phyloP scores from a whole-genome alignment of 371 early-diverging fungal species.

The Mucor piriformis region DNA sequence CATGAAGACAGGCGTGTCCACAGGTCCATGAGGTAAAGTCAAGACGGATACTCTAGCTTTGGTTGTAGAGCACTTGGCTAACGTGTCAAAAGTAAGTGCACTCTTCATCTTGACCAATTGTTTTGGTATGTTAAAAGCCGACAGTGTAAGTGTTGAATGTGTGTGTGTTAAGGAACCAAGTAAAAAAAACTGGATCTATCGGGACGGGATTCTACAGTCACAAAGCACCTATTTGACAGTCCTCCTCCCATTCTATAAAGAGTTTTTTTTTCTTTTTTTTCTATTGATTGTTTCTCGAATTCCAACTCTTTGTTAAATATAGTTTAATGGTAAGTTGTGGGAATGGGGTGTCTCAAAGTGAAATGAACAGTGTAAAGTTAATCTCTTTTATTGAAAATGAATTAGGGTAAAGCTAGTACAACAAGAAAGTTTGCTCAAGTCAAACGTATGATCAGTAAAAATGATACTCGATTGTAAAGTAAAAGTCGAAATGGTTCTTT shows the following conservation, averaged over 20 bases:
- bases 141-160: neutral
- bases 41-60: constrained; percentile 86
- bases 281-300: too few species aligned
- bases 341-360: too few species aligned
- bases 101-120: constrained; percentile 25
- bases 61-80: constrained; percentile 85
- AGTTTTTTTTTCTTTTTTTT: too few species aligned
- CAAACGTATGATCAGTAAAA: constrained; percentile 90
- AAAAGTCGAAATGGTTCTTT: neutral
- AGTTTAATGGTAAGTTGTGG: neutral
- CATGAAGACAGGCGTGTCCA: constrained; percentile 95
- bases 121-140: neutral
- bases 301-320: neutral
- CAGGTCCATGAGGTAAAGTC: constrained; percentile 83
- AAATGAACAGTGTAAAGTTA: too few species aligned
- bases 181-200: neutral
- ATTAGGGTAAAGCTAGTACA: constrained; percentile 87
- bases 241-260: too few species aligned
- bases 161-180: too few species aligned
- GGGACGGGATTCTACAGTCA: too few species aligned
- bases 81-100: constrained; percentile 31
- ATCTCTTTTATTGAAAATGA: too few species aligned
- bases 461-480: constrained; percentile 83
- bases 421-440: constrained; percentile 93
- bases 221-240: too few species aligned